Conservation (phyloP, 2,329 filamentous ascomycete species). For the Claviceps citrina region DNA sequence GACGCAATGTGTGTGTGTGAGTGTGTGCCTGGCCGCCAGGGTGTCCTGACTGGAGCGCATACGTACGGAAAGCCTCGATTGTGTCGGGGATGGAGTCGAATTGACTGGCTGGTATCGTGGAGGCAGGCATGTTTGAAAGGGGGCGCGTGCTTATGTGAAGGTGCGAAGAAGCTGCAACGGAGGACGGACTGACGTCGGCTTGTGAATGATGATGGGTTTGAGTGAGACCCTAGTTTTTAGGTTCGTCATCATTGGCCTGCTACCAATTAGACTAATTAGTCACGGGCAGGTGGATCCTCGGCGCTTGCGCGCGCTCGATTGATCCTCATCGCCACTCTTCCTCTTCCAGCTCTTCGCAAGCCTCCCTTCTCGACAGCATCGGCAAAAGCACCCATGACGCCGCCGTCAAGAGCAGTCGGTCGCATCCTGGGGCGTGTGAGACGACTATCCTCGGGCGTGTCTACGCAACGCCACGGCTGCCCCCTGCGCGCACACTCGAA, state of each 20-base stretch:
- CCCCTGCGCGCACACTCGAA: background rate
- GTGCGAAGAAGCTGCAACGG: too few relatives aligned
- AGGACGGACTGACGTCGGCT: background rate
- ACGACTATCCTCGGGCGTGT: background rate
- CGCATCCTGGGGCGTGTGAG: constrained; percentile 1
- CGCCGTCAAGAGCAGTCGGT: background rate
- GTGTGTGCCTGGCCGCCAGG: constrained; percentile 1
- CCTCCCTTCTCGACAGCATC: background rate
- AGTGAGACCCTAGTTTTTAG: too few relatives aligned
- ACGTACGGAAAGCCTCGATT: constrained; percentile 48
- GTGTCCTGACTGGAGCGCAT: too few relatives aligned
- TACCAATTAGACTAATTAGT: too few relatives aligned
- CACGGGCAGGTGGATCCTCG: background rate
- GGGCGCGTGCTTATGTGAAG: too few relatives aligned
- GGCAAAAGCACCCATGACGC: background rate
- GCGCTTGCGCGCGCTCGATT: background rate
- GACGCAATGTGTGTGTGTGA: too few relatives aligned
- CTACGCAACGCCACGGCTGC: background rate
- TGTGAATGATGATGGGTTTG: too few relatives aligned
- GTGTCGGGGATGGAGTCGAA: constrained; percentile 53
- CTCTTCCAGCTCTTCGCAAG: background rate
- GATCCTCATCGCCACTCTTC: background rate
- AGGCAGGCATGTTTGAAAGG: constrained; percentile 29
- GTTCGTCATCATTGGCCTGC: too few relatives aligned
- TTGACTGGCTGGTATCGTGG: constrained; percentile 33